Evolutionary conservation across 805 yeast species (phyloP).

Genomic region (Wickerhamomyces chambardii): DNA sequence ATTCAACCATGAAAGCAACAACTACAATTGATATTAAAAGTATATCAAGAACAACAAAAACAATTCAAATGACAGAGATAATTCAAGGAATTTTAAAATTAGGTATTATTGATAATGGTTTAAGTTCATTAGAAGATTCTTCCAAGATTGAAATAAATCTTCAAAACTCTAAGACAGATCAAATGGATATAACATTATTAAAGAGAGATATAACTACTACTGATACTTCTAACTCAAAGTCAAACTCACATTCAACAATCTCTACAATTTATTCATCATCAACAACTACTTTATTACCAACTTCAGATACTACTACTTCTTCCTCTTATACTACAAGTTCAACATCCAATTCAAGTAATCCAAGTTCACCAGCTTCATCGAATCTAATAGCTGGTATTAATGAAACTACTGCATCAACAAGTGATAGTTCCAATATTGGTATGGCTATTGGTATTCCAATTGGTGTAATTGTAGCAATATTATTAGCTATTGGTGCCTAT

Average conservation of each 20-base stretch:
- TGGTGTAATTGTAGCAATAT: constrained; percentile 10
- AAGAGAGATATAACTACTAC: constrained; percentile 1
- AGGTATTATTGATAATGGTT: background rate
- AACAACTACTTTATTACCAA: background rate
- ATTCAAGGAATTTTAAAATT: constrained; percentile 6
- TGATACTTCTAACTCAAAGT: background rate
- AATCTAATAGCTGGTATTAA: constrained; percentile 1
- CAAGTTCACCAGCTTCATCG: too few species aligned
- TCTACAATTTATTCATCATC: constrained; percentile 1
- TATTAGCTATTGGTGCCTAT: constrained; percentile 7
- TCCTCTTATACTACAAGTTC: background rate
- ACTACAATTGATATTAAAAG: constrained; percentile 1
- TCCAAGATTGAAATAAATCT: too few species aligned
- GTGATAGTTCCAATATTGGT: constrained; percentile 7
- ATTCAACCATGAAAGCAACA: constrained; percentile 1
- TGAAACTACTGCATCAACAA: too few species aligned
- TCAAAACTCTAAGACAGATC: too few species aligned
- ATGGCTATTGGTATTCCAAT: constrained; percentile 17
- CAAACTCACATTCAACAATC: background rate
- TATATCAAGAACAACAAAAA: constrained; percentile 2
- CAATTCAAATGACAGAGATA: constrained; percentile 1
- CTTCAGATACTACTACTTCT: background rate
- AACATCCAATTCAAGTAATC: background rate
- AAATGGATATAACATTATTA: background rate
- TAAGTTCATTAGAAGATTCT: too few species aligned